These are phyloP conservation scores for Xylariaceae sp. DNA, from an alignment of 2,329 filamentous ascomycete species.

Conservation along the genomic window DNA sequence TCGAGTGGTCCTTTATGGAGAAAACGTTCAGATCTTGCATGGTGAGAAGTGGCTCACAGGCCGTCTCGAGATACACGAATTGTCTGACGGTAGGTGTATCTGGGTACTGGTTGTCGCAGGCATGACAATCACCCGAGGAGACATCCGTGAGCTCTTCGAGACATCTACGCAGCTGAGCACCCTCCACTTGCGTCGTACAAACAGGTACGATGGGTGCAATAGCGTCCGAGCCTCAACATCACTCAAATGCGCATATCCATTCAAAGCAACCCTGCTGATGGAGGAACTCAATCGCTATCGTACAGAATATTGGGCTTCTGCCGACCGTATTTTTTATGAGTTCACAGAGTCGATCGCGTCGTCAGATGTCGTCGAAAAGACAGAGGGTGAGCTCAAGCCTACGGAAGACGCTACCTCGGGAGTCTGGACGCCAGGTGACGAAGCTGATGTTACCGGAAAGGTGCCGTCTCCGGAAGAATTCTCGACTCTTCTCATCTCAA, in stretches of 20 bases:
- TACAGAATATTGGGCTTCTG: not conserved
- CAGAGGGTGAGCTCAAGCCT: no score
- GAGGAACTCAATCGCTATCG: not conserved
- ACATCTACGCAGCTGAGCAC: constrained; percentile 7
- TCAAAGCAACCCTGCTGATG: not conserved
- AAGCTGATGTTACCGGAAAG: no score
- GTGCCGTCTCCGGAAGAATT: no score
- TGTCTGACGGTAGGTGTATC: constrained; percentile 5
- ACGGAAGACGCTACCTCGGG: no score
- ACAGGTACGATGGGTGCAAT: not conserved
- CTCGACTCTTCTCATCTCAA: no score
- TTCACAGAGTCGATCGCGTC: no score
- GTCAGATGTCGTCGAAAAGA: no score
- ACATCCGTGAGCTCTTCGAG: constrained; percentile 16
- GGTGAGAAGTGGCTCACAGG: not conserved
- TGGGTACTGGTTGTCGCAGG: constrained; percentile 14
- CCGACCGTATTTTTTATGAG: not conserved
- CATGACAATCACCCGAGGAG: constrained; percentile 9
- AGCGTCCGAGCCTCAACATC: not conserved
- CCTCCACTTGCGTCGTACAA: constrained; percentile 9
- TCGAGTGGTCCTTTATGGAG: not conserved
- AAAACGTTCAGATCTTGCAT: not conserved
- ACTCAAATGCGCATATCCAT: not conserved
- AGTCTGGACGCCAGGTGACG: no score
- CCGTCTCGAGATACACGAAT: constrained; percentile 13